Evolutionary conservation across 2,329 filamentous ascomycete genomes (phyloP), one percentile per base, ranked within the genome.

Genomic region (Cladophialophora exuberans): DNA sequence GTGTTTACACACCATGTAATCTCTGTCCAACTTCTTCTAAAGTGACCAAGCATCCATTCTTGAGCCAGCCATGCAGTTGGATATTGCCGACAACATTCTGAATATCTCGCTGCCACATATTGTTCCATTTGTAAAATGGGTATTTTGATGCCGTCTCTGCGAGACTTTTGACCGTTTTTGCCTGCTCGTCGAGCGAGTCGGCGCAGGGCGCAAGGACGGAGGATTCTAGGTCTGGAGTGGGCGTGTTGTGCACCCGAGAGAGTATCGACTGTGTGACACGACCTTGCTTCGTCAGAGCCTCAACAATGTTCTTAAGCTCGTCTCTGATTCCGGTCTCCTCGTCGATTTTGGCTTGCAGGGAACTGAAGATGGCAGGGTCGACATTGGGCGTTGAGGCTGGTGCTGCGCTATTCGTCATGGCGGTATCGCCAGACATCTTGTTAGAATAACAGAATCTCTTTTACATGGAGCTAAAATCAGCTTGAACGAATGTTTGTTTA

Each of bases 81-180:
- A 91, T 80, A 25, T 90, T 90, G 49, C 91, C 90, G 11, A 97
- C 82, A 86, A 89, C 83, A 70, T 89, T 90, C 72, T 97, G 93
- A 51, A 97, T 76, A 66, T 89, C 84, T 55, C 90, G 84, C 23
- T 85, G 83, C 94, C 94, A 99, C 70, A 90, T 84, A 53, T 80
- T 77, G 73, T 97, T 97, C 78, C 95, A 97, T 82, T 96, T 97
- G 84, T 97, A 99, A 79, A 97, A 99, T 0, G 94, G 93, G 67
- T 95, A 87, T 70, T 89, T 82, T 22, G 90, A 92, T 2, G 92
- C 90, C 51, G 89, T 82, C 51, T 80, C 74, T 58, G 84, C 82
- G 39, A 99, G 83, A 63, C 86, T 84, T 54, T 78, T 75, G 41
- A 97, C 81, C 39, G 86, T 87, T 43, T 83, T 77, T 52, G 89